Percentiles rank a stretch among this genome's conserved stretches.
Evolutionary conservation across 305 asterid genomes (phyloP).

Genomic region (Solanum hybrid): DNA sequence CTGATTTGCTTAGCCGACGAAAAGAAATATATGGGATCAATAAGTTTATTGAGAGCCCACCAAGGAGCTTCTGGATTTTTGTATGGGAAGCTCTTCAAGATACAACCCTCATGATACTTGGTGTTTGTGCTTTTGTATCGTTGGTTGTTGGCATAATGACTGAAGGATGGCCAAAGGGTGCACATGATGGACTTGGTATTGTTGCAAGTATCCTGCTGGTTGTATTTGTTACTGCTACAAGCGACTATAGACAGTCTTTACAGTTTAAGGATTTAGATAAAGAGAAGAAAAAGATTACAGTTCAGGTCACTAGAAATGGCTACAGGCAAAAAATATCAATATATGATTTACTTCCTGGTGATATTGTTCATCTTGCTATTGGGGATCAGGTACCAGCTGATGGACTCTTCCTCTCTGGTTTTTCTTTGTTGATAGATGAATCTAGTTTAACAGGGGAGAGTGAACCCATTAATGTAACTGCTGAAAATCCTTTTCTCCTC

Average conservation of each 20-base stretch:
- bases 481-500: constrained; percentile 72
- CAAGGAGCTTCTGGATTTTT: constrained; percentile 78
- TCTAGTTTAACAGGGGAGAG: constrained; percentile 95
- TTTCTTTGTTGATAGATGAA: constrained; percentile 70
- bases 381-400: constrained; percentile 99
- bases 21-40: constrained; percentile 65
- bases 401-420: constrained; percentile 81
- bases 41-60: constrained; percentile 71
- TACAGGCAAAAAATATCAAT: constrained; percentile 76
- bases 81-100: constrained; percentile 99
- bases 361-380: constrained; percentile 79
- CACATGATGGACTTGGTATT: constrained; percentile 95
- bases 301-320: constrained; percentile 91
- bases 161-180: constrained; percentile 97
- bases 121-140: constrained; percentile 72
- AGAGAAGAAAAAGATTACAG: constrained; percentile 79
- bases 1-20: constrained; percentile 44
- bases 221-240: constrained; percentile 88
- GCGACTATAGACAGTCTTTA: constrained; percentile 82
- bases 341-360: constrained; percentile 78
- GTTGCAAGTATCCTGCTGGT: constrained; percentile 91
- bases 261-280: constrained; percentile 94
- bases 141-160: constrained; percentile 82
- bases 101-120: constrained; percentile 96
- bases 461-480: constrained; percentile 63